Evolutionary conservation across 2,329 filamentous ascomycete genomes (phyloP), one percentile per base, ranked within the genome.

Genomic region (Epichloe sibirici): DNA sequence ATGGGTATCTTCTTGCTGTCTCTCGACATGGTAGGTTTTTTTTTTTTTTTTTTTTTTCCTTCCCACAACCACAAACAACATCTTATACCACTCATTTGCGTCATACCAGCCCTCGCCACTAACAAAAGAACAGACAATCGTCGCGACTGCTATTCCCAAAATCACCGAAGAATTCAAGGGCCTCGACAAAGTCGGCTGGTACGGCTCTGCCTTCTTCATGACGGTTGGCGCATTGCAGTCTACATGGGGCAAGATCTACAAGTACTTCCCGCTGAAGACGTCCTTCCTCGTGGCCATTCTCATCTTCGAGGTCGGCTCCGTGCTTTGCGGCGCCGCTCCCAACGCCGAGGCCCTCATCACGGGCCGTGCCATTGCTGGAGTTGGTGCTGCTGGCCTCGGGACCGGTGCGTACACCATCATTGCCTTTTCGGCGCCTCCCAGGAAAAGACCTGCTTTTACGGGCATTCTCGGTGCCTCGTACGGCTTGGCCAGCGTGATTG

Each of bases 151-250:
- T 9, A 78, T 80, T 42, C 77, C 77, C 9, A 75, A 74, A 55
- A 79, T 80, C 59, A 78, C 77, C 1, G 72, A 71, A 56, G 71
- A 76, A 42, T 76, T 77, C 65, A 67, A 74, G 53, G 69, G 73
- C 47, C 69, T 79, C 17, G 69, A 71, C 38, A 74, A 79, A 55
- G 72, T 79, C 12, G 74, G 75, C 23, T 83, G 80, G 80, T 83
- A 83, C 57, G 78, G 76, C 2, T 71, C 75, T 15, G 75, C 75
- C 43, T 79, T 74, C 57, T 76, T 78, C 62, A 66, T 77, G 57
- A 74, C 73, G 2, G 61, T 73, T 34, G 74, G 69, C 9, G 66
- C 66, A 53, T 68, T 72, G 58, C 72, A 74, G 59, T 70, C 71
- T 44, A 66, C 68, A 15, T 74, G 69, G 67, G 73, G 73, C 50